Base-by-base conservation (phyloP, 2,329 filamentous ascomycete species). In the Clarireedia paspali region DNA sequence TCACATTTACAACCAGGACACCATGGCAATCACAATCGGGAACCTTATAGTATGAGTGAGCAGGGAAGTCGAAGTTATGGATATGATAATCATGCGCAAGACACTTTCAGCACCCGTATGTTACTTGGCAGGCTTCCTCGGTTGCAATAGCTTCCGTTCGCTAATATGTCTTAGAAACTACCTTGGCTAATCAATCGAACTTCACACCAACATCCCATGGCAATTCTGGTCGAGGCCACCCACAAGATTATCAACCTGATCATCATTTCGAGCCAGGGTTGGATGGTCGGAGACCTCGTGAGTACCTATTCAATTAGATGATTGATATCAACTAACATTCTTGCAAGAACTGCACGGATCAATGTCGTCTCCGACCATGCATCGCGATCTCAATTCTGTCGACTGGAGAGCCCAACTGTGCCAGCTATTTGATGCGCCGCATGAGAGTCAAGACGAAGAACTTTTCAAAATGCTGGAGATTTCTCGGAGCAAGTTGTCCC, bases 161-260 rank as follows among this genome's bases (percentile, higher is more conserved):
- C 39, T 42, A 45, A 50, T 14, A 34, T 36, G 10, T 27, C 15
- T 24, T 26, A 55, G 53, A 14, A 55, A 50, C 53, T 27, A 55
- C 53, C 3, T 30, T 55, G 9, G 46, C 53, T 20, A 55, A 55
- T 23, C 46, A 42, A 38, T 45, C 53, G 26, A 55, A 38, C 15
- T 55, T 55, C 10, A 55, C 53, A n/a, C 53, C 53, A 42, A 24
- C 48, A 50, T 55, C 53, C n/a, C 53, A 55, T 55, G 53, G 53
- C 17, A 55, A 50, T 50, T 50, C 53, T n/a, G 44, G 46, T 38
- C 53, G 47, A 10, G 27, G 46, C 9, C 53, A 50, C 36, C 15
- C 38, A 34, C 20, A 10, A 9, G 53, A 47, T 26, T 55, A 55
- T n/a, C 49, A 30, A 20, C 42, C 53, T 15, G 53, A 55, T 23